phyloP scores from a whole-genome alignment of 2,329 filamentous ascomycete species.

The Tolypocladium tundrense region DNA sequence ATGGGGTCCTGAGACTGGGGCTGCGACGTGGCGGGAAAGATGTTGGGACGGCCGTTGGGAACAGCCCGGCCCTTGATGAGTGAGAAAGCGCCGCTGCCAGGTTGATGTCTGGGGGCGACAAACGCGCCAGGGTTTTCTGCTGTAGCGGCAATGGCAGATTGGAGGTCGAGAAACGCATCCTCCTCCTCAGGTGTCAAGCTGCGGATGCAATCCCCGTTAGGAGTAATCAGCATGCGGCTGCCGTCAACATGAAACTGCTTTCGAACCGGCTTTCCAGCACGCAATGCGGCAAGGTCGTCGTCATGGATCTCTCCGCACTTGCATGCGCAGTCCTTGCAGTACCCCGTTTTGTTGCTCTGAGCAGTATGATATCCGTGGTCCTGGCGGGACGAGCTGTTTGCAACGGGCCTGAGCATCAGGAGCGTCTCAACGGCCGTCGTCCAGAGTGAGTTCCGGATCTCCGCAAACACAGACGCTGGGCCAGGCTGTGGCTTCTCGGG shows the following conservation, averaged over 20 bases:
- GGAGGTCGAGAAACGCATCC: conserved; percentile 58
- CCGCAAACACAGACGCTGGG: conserved; percentile 23
- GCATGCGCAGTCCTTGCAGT: conserved; percentile 26
- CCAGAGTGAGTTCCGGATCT: conserved; percentile 23
- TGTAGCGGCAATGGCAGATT: conserved; percentile 42
- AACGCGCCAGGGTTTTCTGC: conserved; percentile 46
- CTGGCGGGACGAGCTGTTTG: conserved; percentile 16
- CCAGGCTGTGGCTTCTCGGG: conserved; percentile 19
- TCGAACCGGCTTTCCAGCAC: conserved; percentile 47
- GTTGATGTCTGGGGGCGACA: conserved; percentile 43
- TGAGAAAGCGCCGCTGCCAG: conserved; percentile 44
- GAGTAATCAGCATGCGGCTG: conserved; percentile 61
- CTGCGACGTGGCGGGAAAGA: conserved; percentile 41
- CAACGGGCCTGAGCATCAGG: conserved; percentile 25
- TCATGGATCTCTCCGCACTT: conserved; percentile 30
- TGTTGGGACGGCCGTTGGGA: conserved; percentile 51
- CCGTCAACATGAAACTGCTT: conserved; percentile 50
- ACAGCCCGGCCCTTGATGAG: conserved; percentile 56
- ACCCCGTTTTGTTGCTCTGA: conserved; percentile 13
- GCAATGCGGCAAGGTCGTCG: conserved; percentile 43
- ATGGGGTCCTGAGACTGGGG: conserved; percentile 46
- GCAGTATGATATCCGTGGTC: conserved; percentile 12
- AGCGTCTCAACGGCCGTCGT: conserved; percentile 22
- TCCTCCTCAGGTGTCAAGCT: conserved; percentile 61
- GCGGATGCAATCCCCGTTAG: conserved; percentile 66